Conservation (phyloP, 345 rosid species). For the Anacardium occidentale region DNA sequence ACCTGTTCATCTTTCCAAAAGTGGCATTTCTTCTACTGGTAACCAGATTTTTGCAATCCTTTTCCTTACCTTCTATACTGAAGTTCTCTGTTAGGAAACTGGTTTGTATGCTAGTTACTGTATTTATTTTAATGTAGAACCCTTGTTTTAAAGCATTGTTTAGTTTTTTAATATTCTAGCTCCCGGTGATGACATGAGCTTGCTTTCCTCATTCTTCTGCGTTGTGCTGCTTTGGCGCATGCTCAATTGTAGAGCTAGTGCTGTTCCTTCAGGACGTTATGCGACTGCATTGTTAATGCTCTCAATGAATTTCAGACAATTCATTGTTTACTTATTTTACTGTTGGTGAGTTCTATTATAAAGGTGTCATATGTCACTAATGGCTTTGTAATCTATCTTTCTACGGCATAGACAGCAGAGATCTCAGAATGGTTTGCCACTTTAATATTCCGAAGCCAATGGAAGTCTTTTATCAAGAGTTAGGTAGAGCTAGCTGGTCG, state of each 20-base stretch:
- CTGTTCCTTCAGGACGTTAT: constrained; percentile 80
- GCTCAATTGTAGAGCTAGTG: constrained; percentile 37
- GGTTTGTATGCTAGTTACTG: not conserved
- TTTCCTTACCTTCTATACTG: not conserved
- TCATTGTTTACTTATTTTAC: not conserved
- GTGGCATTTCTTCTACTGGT: constrained; percentile 90
- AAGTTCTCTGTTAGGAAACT: not conserved
- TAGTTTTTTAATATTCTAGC: constrained; percentile 13
- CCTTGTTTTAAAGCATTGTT: constrained; percentile 1
- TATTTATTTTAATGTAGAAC: constrained; percentile 7
- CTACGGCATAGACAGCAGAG: constrained; percentile 92
- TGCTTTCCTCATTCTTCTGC: too few species aligned
- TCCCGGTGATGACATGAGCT: constrained; percentile 16
- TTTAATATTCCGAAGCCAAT: constrained; percentile 90
- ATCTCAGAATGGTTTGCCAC: constrained; percentile 92
- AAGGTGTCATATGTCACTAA: constrained; percentile 18
- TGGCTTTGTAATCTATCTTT: constrained; percentile 20
- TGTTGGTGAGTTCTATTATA: not conserved
- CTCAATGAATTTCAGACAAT: constrained; percentile 11
- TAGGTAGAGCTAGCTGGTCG: constrained; percentile 98
- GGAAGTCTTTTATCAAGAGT: constrained; percentile 98
- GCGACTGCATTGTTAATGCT: constrained; percentile 20
- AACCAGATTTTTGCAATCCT: constrained; percentile 13
- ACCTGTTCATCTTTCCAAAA: constrained; percentile 65
- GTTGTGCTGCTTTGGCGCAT: too few species aligned